Evolutionary conservation across 2,329 filamentous ascomycete species (phyloP).

Genomic region (Penicillium olsonii): DNA sequence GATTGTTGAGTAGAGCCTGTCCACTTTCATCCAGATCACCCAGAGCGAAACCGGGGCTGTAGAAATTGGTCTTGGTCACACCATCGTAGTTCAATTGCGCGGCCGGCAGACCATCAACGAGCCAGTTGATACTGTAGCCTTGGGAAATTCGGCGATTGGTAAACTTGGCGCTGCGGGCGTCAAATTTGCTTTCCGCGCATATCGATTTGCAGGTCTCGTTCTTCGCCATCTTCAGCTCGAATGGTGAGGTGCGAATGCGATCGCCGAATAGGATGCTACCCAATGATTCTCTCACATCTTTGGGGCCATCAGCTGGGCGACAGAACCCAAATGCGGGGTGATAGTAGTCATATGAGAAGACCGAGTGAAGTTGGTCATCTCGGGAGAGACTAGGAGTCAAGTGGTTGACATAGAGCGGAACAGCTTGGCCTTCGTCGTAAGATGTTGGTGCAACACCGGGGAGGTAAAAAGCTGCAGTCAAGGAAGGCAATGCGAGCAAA

Average conservation of each 20-base stretch:
- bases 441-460: conserved; percentile 93
- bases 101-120: conserved; percentile 90
- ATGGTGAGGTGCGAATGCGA: conserved; percentile 94
- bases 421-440: conserved; percentile 75
- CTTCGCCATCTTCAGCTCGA: conserved; percentile 79
- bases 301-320: conserved; percentile 70
- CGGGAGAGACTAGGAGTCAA: conserved; percentile 81
- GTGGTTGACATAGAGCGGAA: conserved; percentile 89
- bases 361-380: conserved; percentile 83
- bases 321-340: conserved; percentile 87
- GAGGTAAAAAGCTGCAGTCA: conserved; percentile 80
- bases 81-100: conserved; percentile 80
- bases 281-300: conserved; percentile 82
- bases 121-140: conserved; percentile 91
- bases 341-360: conserved; percentile 97
- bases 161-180: conserved; percentile 69
- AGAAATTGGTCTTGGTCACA: conserved; percentile 75
- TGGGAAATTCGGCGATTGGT: conserved; percentile 80
- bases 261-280: conserved; percentile 98
- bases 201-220: conserved; percentile 86
- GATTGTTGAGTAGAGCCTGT: conserved; percentile 76
- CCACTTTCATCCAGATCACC: conserved; percentile 59
- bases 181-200: conserved; percentile 68
- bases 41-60: conserved; percentile 87
- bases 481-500: conserved; percentile 33